Evolutionary conservation across 2,329 filamentous ascomycete species (phyloP).

Genomic region (Colletotrichum sp.): DNA sequence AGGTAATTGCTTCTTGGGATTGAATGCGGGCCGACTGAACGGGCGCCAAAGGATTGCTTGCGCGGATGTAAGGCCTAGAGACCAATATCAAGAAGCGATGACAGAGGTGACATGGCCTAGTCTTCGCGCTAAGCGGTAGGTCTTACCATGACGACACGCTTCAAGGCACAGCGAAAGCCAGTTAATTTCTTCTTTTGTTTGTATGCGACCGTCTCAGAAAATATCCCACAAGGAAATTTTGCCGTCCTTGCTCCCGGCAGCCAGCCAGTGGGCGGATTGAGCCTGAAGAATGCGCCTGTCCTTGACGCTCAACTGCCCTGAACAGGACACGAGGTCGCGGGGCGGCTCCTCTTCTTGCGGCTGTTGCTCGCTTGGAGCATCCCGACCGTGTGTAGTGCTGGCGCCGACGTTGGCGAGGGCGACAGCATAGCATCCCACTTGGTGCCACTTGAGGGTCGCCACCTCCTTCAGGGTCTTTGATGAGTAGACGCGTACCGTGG

Average conservation of each 20-base stretch:
- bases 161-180: background rate
- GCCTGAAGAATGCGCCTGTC: constrained; percentile 69
- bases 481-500: constrained; percentile 80
- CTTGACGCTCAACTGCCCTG: constrained; percentile 56
- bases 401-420: constrained; percentile 65
- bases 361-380: background rate
- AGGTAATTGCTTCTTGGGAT: background rate
- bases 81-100: background rate
- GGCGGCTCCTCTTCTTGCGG: background rate
- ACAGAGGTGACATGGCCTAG: background rate
- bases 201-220: constrained; percentile 59
- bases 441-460: constrained; percentile 94
- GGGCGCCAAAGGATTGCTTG: too few species aligned
- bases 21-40: background rate
- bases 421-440: constrained; percentile 82
- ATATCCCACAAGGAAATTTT: constrained; percentile 97
- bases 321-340: constrained; percentile 3
- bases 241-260: constrained; percentile 90
- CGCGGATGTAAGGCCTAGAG: background rate
- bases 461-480: constrained; percentile 82
- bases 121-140: constrained; percentile 1
- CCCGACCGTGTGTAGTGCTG: background rate
- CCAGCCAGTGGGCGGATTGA: constrained; percentile 83
- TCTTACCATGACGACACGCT: background rate
- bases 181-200: background rate